These are phyloP conservation scores for Stentor roeselii DNA, from an alignment of 73 alveolate species.

Conservation along the genomic window DNA sequence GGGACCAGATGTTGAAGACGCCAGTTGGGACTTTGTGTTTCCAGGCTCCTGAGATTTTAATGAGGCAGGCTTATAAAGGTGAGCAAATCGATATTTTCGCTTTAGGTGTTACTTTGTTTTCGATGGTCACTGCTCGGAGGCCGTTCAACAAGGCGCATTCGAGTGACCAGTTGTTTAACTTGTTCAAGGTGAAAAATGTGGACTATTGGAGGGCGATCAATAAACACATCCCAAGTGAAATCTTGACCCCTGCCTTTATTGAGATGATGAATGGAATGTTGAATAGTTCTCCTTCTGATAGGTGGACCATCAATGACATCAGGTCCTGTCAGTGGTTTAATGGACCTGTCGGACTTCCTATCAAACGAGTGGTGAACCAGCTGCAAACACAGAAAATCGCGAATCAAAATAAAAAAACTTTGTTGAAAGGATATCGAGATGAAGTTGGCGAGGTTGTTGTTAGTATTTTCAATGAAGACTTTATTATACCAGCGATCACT, in stretches of 20 bases:
- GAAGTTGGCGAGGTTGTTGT: too few species aligned
- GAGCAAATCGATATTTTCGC: constrained; percentile 59
- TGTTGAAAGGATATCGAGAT: too few species aligned
- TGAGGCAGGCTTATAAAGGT: constrained; percentile 51
- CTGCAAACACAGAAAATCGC: too few species aligned
- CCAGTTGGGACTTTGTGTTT: constrained; percentile 50
- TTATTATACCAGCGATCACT: too few species aligned
- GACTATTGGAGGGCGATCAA: not conserved
- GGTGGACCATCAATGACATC: constrained; percentile 20
- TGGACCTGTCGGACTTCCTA: constrained; percentile 31
- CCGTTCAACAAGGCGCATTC: constrained; percentile 40
- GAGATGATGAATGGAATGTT: constrained; percentile 14
- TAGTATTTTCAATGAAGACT: too few species aligned
- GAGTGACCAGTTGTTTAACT: constrained; percentile 29
- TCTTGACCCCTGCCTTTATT: constrained; percentile 2
- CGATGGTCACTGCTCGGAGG: constrained; percentile 45
- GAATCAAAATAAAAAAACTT: too few species aligned
- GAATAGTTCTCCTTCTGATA: not conserved
- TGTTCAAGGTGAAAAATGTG: not conserved
- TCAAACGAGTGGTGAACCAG: too few species aligned
- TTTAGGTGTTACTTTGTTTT: constrained; percentile 64
- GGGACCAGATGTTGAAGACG: constrained; percentile 32
- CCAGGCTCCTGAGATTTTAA: constrained; percentile 66
- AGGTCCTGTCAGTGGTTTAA: constrained; percentile 2
- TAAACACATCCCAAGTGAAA: not conserved